Base-by-base conservation (phyloP, 306 rosid species). In the Trifolium subterraneum region DNA sequence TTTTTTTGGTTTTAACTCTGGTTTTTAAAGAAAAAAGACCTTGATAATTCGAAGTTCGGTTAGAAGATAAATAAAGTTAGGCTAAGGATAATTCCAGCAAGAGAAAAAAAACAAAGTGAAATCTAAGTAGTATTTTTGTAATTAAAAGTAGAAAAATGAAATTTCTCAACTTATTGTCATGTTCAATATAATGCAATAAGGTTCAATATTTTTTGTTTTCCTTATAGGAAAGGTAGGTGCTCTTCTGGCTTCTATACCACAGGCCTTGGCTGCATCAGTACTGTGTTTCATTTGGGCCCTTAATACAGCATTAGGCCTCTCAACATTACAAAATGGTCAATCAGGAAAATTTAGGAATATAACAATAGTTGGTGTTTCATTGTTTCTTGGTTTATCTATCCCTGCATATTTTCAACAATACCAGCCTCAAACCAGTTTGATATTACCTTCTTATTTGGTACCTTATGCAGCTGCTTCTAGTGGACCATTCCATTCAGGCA, bases 271-370 rank as follows among this genome's bases (percentile, higher is more conserved):
- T 68, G 97, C 98, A 73, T 89, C 98, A 11, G 78, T 86, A 44
- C 82, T 93, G 54, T 91, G 97, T 83, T 91, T 93, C 89, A 87
- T 85, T 54, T 93, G 98, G 98, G 97, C 91, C 45, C 97, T 91
- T 11, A 88, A 75, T 20, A 87, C 84, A 36, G 88, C 96, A 9
- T 79, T 93, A 66, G 98, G 98, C 44, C 87, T 91, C 64, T 91
- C 93, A 6, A 91, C 87, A 56, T 81, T 93, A 81, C 97, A 90
- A 73, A 86, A 88, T 65, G 65, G 88, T 71, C 96, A 82, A 80
- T 85, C 91, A 15, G 77, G 89, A 68, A 88, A 93, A 83, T 85
- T 88, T 69, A 80, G 98, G 70, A 91, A 90, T 86, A 88, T 88
- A 67, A 87, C 82, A 19, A 88, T 94, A 77, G 91, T 91, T 50